A percentile compares a stretch with the other conserved stretches of the same genome.
phyloP scores from a whole-genome alignment of 345 rosid species.

The Bruguiera gymnorhiza region DNA sequence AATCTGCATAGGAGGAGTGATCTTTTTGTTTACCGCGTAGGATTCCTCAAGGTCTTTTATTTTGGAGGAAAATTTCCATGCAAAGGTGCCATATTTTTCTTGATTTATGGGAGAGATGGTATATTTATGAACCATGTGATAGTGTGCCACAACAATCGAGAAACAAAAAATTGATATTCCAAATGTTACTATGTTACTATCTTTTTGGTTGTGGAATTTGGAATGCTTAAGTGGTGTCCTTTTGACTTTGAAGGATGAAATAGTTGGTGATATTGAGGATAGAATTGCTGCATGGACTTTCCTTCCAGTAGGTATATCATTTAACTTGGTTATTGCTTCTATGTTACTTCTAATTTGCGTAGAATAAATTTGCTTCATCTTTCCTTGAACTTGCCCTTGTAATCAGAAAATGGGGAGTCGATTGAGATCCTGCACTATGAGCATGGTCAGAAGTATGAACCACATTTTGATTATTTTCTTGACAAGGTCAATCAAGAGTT shows the following conservation, averaged over 20 bases:
- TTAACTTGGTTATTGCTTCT: constrained; percentile 7
- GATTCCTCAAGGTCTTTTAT: not conserved
- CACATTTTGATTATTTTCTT: constrained; percentile 82
- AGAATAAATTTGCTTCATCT: constrained; percentile 12
- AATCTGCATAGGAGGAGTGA: not conserved
- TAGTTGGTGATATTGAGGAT: constrained; percentile 62
- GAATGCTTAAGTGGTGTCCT: constrained; percentile 11
- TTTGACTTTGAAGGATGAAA: constrained; percentile 65
- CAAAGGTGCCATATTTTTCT: not conserved
- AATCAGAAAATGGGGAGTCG: constrained; percentile 86
- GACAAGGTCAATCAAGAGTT: constrained; percentile 56
- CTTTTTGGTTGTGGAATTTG: constrained; percentile 18
- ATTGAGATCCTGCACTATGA: constrained; percentile 83
- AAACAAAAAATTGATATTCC: not conserved
- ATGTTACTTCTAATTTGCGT: not conserved
- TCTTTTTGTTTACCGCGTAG: not conserved
- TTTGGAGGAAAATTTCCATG: not conserved
- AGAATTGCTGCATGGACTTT: constrained; percentile 93
- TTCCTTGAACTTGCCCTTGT: constrained; percentile 12
- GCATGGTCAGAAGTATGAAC: constrained; percentile 89
- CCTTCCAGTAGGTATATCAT: constrained; percentile 62
- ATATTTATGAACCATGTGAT: not conserved
- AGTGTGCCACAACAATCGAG: not conserved
- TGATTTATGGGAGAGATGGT: not conserved
- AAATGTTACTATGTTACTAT: constrained; percentile 3